Base-by-base conservation (phyloP, 129 eudicot species). In the Solidago caesia region DNA sequence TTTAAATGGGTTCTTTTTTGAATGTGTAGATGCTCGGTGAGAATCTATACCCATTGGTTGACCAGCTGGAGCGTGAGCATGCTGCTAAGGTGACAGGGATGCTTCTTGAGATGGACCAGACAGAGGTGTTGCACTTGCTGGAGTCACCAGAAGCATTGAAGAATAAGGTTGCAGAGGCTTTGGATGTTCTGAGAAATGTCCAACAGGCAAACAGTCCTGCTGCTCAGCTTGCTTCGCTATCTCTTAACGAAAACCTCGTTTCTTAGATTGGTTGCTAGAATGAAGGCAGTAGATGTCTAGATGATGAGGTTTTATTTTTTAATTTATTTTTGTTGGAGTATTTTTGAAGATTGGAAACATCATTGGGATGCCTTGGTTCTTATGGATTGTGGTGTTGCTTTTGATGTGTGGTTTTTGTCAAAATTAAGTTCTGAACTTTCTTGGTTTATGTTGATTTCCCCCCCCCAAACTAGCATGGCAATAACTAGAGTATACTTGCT, bases 31-130 rank as follows among this genome's bases (percentile, higher is more conserved):
- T 90, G 96, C 46, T 90, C 84, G 96, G 96, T 33, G 96, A 90
- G 69, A 90, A 80, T 62, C 68, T 90, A 74, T 90, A 90, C 82
- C 96, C 92, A 7, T 86, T 90, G n/a, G 96, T 90, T 68, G 93
- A 90, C 75, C 96, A 87, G 78, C 75, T 87, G 74, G 93, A 87
- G 87, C 93, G 85, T 16, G 96, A 90, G 71, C 91, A 90, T 77
- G 93, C 96, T 2, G 96, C 96, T 12, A 90, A 90, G 70, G 96
- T 90, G 41, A 90, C 96, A 0, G 96, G 96, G 29, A 90, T 90
- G 96, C 93, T 90, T 59, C 79, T 90, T 67, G 96, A 90, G 83
- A 87, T 90, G 96, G 96, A 90, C 82, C 96, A 90, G 80, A 90
- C 96, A 0, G 93, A 87, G 68, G 96, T 90, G 58, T 53, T 90